Conservation (phyloP, 495 filamentous ascomycete species). For the Daldinia childiae region DNA sequence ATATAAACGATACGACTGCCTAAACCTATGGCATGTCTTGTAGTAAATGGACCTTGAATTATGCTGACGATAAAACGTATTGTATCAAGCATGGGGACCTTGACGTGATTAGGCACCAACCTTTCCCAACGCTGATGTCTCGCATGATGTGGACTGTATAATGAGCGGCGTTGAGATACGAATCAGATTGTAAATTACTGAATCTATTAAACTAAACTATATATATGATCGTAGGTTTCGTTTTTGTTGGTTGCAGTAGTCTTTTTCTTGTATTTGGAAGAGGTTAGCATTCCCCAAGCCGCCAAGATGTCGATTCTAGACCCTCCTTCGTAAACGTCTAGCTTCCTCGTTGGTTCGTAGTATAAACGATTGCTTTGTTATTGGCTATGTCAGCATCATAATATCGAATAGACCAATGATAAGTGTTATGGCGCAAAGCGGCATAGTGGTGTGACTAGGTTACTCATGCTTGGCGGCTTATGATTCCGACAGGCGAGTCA, state of each 20-base stretch:
- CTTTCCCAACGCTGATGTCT: conserved; percentile 13
- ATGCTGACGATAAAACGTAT: background rate
- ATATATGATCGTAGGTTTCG: background rate
- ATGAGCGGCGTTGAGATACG: background rate
- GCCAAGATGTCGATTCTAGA: background rate
- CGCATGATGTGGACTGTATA: background rate
- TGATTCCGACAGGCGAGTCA: conserved; percentile 18
- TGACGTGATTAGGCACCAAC: conserved; percentile 21
- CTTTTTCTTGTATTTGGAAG: background rate
- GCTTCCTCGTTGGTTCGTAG: conserved; percentile 29
- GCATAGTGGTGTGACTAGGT: conserved; percentile 30
- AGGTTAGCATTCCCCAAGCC: background rate
- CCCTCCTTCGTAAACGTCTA: background rate
- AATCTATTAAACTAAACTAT: background rate
- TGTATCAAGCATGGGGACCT: background rate
- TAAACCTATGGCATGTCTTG: background rate
- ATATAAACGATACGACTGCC: background rate
- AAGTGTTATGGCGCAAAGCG: background rate
- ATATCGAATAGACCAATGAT: conserved; percentile 27
- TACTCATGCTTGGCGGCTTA: conserved; percentile 23
- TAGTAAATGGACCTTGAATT: background rate
- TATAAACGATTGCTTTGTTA: background rate
- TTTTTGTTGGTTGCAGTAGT: background rate
- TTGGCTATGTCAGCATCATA: conserved; percentile 30
- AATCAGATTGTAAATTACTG: background rate